Conservation (phyloP, 2,329 filamentous ascomycete genomes). For the Macrophomina pseudophaseolina region DNA sequence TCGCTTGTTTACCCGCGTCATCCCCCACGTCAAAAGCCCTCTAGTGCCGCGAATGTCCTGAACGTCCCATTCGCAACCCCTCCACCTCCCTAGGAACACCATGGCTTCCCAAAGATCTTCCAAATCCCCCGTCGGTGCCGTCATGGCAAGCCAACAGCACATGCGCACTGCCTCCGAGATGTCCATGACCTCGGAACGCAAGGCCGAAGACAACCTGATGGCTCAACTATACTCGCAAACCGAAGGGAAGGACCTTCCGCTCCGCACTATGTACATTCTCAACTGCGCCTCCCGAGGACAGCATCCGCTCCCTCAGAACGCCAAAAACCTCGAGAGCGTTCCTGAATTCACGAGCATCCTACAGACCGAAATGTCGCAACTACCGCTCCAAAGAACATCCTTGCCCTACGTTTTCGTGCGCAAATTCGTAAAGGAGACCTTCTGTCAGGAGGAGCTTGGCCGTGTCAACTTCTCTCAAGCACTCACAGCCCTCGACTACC, state of each 20-base stretch:
- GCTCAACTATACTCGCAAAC: conserved; percentile 64
- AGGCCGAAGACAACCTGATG: conserved; percentile 35
- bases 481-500: conserved; percentile 68
- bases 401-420: conserved; percentile 68
- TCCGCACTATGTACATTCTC: conserved; percentile 71
- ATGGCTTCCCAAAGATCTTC: conserved; percentile 20
- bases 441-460: conserved; percentile 50
- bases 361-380: conserved; percentile 61
- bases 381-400: conserved; percentile 65
- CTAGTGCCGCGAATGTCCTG: conserved; percentile 17
- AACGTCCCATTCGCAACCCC: not conserved
- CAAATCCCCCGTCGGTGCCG: conserved; percentile 18
- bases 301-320: conserved; percentile 39
- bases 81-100: conserved; percentile 5
- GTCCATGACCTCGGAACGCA: conserved; percentile 34
- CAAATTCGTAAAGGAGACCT: conserved; percentile 57
- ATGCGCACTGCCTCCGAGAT: conserved; percentile 43
- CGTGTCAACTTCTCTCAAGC: conserved; percentile 70
- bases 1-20: conserved; percentile 20
- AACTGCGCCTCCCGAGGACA: conserved; percentile 63
- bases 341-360: conserved; percentile 56
- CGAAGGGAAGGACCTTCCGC: conserved; percentile 67
- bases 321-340: conserved; percentile 49
- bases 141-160: conserved; percentile 21
- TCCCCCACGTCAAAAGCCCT: conserved; percentile 15